Base-by-base conservation (phyloP, 2,329 filamentous ascomycete species). In the Raffaelea ambrosiae region DNA sequence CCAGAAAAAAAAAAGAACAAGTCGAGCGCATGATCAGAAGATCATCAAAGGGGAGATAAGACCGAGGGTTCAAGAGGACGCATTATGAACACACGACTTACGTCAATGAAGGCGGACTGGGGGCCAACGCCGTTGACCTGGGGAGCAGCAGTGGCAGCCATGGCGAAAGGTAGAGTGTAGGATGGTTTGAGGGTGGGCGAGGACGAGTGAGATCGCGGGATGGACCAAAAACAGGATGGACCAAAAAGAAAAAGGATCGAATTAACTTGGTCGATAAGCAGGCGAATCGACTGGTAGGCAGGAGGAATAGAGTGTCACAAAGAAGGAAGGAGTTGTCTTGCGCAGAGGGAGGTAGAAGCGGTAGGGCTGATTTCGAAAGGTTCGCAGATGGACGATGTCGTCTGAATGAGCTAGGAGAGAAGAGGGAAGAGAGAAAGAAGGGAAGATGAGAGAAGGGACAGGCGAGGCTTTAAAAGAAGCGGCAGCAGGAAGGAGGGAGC, bases 41-140 rank as follows among this genome's bases (percentile, higher is more conserved):
- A 22, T 5, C n/a, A 23, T 40, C 20, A 13, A 7, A 26, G n/a
- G n/a, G n/a, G n/a, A n/a, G n/a, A n/a, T n/a, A n/a, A n/a, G n/a
- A n/a, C n/a, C n/a, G n/a, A n/a, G n/a, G n/a, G n/a, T n/a, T n/a
- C n/a, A n/a, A n/a, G n/a, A n/a, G n/a, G n/a, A n/a, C n/a, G n/a
- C n/a, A n/a, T n/a, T n/a, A n/a, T n/a, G n/a, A n/a, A n/a, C n/a
- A n/a, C n/a, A n/a, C n/a, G 3, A 45, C 53, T 14, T 43, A 55
- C 53, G 21, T 55, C 50, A 14, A 55, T 14, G 39, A 55, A 55
- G 33, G 52, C 53, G 35, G 53, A 55, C 35, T 47, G 29, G 21
- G 53, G 53, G 40, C 39, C 18, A 20, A 42, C 47, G n/a, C 47
- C 47, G 31, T 48, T 55, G 18, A 55, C 51, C 23, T 46, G 43